Evolutionary conservation across 2,329 filamentous ascomycete genomes (phyloP).

Genomic region (Neocatenulostroma microsporum): DNA sequence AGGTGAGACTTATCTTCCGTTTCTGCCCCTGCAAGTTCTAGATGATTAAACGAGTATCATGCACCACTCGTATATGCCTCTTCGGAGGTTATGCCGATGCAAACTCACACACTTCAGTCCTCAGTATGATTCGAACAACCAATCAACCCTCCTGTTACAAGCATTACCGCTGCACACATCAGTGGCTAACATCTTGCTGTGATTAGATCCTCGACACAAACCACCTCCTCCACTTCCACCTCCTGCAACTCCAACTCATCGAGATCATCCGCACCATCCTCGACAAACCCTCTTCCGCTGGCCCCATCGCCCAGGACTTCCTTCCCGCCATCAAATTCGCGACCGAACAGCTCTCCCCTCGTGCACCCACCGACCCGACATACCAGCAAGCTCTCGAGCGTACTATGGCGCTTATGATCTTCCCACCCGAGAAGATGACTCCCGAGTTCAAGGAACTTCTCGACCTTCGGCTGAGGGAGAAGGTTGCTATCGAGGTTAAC

Average conservation of each 20-base stretch:
- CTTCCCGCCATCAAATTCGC: constrained; percentile 78
- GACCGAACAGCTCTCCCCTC: constrained; percentile 74
- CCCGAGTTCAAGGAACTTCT: constrained; percentile 69
- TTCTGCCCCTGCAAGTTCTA: constrained; percentile 38
- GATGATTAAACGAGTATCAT: constrained; percentile 99
- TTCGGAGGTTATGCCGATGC: constrained; percentile 81
- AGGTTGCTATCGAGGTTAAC: constrained; percentile 84
- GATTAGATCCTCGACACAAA: constrained; percentile 77
- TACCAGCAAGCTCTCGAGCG: constrained; percentile 83
- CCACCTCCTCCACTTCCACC: constrained; percentile 74
- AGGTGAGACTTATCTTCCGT: constrained; percentile 55
- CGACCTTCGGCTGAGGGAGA: constrained; percentile 67
- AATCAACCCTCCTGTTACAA: too few relatives aligned
- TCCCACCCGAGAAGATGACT: constrained; percentile 70
- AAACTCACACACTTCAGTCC: constrained; percentile 72
- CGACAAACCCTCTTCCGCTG: constrained; percentile 35
- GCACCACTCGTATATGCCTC: constrained; percentile 96
- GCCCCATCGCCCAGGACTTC: constrained; percentile 61
- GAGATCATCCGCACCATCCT: constrained; percentile 75
- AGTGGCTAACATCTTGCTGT: too few relatives aligned
- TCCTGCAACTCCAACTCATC: constrained; percentile 84
- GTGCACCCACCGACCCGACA: constrained; percentile 69
- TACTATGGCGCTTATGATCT: constrained; percentile 88
- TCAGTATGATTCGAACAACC: constrained; percentile 62
- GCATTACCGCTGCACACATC: too few relatives aligned